phyloP scores from a whole-genome alignment of 2,329 filamentous ascomycete species.

The Pseudocercospora eumusae region DNA sequence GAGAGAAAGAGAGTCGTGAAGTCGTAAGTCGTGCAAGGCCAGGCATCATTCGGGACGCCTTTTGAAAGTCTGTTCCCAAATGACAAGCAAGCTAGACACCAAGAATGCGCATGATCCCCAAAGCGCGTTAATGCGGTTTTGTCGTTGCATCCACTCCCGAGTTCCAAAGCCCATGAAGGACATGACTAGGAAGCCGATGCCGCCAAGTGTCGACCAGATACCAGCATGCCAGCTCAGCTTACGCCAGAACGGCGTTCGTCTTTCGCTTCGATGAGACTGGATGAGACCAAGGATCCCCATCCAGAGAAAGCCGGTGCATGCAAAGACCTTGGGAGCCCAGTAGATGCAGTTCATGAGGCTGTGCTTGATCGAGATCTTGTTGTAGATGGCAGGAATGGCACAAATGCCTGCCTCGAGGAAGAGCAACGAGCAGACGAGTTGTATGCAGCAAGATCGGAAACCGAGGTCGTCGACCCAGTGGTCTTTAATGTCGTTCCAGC shows the following conservation, averaged over 20 bases:
- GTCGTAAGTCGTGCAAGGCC: neutral
- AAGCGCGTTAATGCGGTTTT: neutral
- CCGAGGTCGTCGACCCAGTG: neutral
- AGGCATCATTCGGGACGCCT: neutral
- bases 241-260: neutral
- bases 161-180: neutral
- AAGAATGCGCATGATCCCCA: constrained; percentile 7
- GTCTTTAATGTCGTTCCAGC: constrained; percentile 1
- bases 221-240: neutral
- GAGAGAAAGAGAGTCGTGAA: neutral
- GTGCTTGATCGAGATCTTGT: neutral
- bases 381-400: constrained; percentile 4
- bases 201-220: neutral
- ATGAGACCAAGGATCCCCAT: neutral
- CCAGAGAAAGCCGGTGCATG: neutral
- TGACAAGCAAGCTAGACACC: neutral
- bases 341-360: neutral
- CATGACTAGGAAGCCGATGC: constrained; percentile 3
- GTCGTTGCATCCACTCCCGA: neutral
- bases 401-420: constrained; percentile 2
- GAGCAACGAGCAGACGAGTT: neutral
- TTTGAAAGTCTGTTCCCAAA: constrained; percentile 1
- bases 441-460: neutral
- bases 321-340: neutral
- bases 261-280: neutral